Base-by-base conservation (phyloP, 1,284 basidiomycete genomes). In the Ceratobasidium sp. region DNA sequence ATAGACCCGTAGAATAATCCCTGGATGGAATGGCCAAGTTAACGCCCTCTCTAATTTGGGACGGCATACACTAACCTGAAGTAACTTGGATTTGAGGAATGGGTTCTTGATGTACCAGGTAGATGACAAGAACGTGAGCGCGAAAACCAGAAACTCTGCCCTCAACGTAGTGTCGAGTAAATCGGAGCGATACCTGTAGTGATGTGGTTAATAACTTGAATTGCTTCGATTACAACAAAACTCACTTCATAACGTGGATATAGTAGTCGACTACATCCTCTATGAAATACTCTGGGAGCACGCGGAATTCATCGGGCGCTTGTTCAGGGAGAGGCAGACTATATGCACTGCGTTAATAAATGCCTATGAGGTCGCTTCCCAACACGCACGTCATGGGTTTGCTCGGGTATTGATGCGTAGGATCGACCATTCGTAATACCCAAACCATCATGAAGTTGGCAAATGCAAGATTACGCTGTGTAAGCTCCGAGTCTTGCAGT, bases 61-160 rank as follows among this genome's bases (percentile, higher is more conserved):
- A n/a, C 11, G 19, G 47, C 29, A n/a, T 60, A n/a, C 42, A 77
- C 82, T 54, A 73, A 93, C 93, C 75, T 96, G 93, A 72, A 98
- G 93, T 50, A 99, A 88, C 79, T 99, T 98, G n/a, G 94, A 88
- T 78, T 98, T 98, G 73, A 99, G 78, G 83, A 97, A 98, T 0
- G 97, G 97, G 73, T 99, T 99, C 81, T 97, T 98, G 81, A 99
- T 95, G 77, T 96, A 98, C 86, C 91, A 93, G 0, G 92, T 93
- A 5, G 94, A 97, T 6, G 91, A 89, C 67, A 99, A 81, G 84
- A 98, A 98, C 0, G 92, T 94, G 73, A 98, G 82, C 42, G 88
- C 85, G 78, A 98, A 99, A 0, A 88, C 85, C 72, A 98, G 82
- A n/a, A 99, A 80, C 74, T 95, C 95, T 29, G 87, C 87, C 79